phyloP scores from a whole-genome alignment of 2,329 filamentous ascomycete genomes.

The Talaromyces sp. region DNA sequence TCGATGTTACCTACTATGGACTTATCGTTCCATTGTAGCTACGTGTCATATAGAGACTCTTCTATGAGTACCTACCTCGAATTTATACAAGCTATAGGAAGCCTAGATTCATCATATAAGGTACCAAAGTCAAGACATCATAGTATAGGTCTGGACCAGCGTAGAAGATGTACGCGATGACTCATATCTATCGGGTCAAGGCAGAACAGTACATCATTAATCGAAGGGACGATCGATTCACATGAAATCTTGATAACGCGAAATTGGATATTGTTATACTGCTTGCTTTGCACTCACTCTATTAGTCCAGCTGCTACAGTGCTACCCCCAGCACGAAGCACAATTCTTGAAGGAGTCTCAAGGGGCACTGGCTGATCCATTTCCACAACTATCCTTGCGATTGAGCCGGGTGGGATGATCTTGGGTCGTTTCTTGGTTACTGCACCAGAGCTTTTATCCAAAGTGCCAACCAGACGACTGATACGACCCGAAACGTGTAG shows the following conservation, averaged over 20 bases:
- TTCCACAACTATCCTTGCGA: conserved; percentile 74
- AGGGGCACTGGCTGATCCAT: conserved; percentile 72
- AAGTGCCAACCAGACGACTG: conserved; percentile 63
- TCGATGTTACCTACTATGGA: too few relatives aligned
- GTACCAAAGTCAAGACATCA: not conserved
- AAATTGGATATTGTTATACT: not conserved
- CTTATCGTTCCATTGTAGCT: not conserved
- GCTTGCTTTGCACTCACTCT: conserved; percentile 49
- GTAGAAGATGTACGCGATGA: not conserved
- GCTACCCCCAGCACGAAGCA: conserved; percentile 73
- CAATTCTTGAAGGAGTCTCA: conserved; percentile 74
- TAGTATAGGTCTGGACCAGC: not conserved
- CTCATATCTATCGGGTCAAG: not conserved
- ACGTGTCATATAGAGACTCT: not conserved
- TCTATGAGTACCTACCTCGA: not conserved
- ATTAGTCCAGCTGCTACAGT: conserved; percentile 86
- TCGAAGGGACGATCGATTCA: not conserved
- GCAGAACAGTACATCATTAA: not conserved
- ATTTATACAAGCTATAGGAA: not conserved
- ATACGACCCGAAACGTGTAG: conserved; percentile 76
- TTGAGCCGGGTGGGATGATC: conserved; percentile 73
- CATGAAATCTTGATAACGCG: not conserved
- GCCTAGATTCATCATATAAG: not conserved
- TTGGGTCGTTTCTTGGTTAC: conserved; percentile 78
- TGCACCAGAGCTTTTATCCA: conserved; percentile 78